Conservation (phyloP, 2,329 filamentous ascomycete genomes). For the Ilyonectria sp. region DNA sequence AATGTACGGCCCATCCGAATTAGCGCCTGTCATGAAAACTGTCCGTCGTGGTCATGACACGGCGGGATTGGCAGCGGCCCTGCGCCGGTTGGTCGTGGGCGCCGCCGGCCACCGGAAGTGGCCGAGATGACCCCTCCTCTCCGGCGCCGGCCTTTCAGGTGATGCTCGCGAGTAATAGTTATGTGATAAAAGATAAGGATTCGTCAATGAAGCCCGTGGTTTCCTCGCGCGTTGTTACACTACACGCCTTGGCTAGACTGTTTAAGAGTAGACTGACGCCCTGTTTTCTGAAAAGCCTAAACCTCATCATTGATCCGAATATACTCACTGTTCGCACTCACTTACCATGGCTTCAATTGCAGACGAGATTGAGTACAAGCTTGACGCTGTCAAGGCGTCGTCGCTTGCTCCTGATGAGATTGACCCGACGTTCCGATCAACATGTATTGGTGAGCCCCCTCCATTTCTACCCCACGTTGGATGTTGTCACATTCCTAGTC, state of each 20-base stretch:
- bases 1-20: neutral
- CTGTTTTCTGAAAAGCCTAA: slow-evolving; percentile 2
- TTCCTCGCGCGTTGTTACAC: slow-evolving; percentile 6
- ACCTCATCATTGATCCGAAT: slow-evolving; percentile 9
- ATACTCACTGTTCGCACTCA: neutral
- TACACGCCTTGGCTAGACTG: neutral
- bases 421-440: slow-evolving; percentile 73
- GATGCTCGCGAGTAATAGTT: slow-evolving; percentile 29
- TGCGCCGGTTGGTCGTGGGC: slow-evolving; percentile 19
- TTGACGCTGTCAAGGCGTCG: slow-evolving; percentile 68
- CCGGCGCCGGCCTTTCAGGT: slow-evolving; percentile 31
- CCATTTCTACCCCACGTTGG: slow-evolving; percentile 2
- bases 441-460: slow-evolving; percentile 69
- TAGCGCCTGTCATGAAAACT: neutral
- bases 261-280: slow-evolving; percentile 19
- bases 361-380: slow-evolving; percentile 68
- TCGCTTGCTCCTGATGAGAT: slow-evolving; percentile 68
- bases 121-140: slow-evolving; percentile 45
- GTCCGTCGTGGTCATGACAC: neutral
- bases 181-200: slow-evolving; percentile 41
- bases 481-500: neutral
- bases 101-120: slow-evolving; percentile 51
- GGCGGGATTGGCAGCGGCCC: slow-evolving; percentile 1
- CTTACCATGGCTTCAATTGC: slow-evolving; percentile 54
- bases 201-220: slow-evolving; percentile 4